Evolutionary conservation across 2,329 filamentous ascomycete species (phyloP).

Genomic region (Zymoseptoria pseudotritici): DNA sequence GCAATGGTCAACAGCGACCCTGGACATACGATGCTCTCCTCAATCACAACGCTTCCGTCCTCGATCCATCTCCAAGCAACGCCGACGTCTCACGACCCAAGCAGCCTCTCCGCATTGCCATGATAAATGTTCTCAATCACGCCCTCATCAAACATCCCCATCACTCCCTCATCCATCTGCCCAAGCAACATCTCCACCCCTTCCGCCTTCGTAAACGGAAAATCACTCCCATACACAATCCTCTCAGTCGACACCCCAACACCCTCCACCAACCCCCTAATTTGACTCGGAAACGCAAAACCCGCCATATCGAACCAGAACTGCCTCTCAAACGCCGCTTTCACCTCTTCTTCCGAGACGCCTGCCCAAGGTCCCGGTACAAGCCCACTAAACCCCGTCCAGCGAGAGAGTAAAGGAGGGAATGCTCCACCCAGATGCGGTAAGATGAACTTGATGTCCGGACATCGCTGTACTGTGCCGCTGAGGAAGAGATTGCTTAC

Average conservation of each 20-base stretch:
- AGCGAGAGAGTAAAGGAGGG: slow-evolving; percentile 39
- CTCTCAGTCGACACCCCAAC: slow-evolving; percentile 34
- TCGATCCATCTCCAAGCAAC: too few species aligned
- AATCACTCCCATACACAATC: slow-evolving; percentile 48
- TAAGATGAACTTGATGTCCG: slow-evolving; percentile 42
- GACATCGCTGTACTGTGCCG: slow-evolving; percentile 40
- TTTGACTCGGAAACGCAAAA: slow-evolving; percentile 43
- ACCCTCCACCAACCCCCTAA: slow-evolving; percentile 40
- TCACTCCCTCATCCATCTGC: slow-evolving; percentile 37
- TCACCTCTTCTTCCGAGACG: slow-evolving; percentile 24
- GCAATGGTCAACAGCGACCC: too few species aligned
- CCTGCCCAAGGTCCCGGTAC: slow-evolving; percentile 30
- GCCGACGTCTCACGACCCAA: neutral
- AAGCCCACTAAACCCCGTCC: slow-evolving; percentile 34
- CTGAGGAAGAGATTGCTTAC: slow-evolving; percentile 44
- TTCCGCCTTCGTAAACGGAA: slow-evolving; percentile 40
- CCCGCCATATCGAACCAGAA: slow-evolving; percentile 50
- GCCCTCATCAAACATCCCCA: slow-evolving; percentile 30
- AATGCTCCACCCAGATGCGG: slow-evolving; percentile 43
- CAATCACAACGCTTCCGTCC: too few species aligned
- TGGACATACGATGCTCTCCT: too few species aligned
- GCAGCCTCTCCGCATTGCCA: slow-evolving; percentile 30
- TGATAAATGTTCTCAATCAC: slow-evolving; percentile 34
- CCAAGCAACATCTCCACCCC: slow-evolving; percentile 33
- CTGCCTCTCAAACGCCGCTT: slow-evolving; percentile 30